Evolutionary conservation across 2,329 filamentous ascomycete genomes (phyloP).

Genomic region (Ceratocystis destructans): DNA sequence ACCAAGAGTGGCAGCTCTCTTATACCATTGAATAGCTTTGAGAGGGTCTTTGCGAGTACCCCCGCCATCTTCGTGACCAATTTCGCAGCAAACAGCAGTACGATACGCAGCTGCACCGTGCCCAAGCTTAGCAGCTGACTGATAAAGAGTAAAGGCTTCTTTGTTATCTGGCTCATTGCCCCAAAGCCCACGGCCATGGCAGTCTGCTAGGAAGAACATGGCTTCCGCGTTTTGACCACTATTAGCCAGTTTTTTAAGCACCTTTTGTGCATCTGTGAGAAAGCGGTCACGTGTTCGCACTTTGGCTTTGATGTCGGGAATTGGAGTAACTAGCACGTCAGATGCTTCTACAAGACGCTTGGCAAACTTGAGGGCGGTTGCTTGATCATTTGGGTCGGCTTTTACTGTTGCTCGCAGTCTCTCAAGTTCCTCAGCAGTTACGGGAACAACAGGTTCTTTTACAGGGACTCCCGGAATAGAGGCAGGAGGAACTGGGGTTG

Average conservation of each 20-base stretch:
- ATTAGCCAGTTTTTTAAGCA: constrained; percentile 68
- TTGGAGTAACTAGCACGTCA: constrained; percentile 51
- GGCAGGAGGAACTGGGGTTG: constrained; percentile 23
- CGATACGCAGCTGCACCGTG: constrained; percentile 82
- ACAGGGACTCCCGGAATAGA: constrained; percentile 17
- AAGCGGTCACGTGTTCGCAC: constrained; percentile 71
- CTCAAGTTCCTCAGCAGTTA: constrained; percentile 69
- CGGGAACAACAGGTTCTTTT: constrained; percentile 34
- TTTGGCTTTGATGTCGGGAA: constrained; percentile 56
- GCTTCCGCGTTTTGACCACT: constrained; percentile 62
- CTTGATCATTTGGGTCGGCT: constrained; percentile 57
- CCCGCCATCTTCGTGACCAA: constrained; percentile 85
- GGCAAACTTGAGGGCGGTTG: constrained; percentile 57
- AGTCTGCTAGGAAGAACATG: constrained; percentile 89
- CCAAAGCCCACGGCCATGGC: constrained; percentile 67
- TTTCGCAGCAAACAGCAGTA: constrained; percentile 92
- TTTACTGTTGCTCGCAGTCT: constrained; percentile 56
- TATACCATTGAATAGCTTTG: constrained; percentile 98
- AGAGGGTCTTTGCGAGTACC: constrained; percentile 80
- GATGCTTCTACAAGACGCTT: constrained; percentile 80
- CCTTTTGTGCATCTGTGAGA: constrained; percentile 72
- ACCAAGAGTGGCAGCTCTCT: constrained; percentile 75
- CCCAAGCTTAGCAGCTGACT: constrained; percentile 79
- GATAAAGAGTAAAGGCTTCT: constrained; percentile 86
- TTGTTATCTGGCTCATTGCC: constrained; percentile 72